Evolutionary conservation across 352 stramenopile species (phyloP), one percentile per base, ranked within the genome.

Genomic region (Phytopythium ostracodes): DNA sequence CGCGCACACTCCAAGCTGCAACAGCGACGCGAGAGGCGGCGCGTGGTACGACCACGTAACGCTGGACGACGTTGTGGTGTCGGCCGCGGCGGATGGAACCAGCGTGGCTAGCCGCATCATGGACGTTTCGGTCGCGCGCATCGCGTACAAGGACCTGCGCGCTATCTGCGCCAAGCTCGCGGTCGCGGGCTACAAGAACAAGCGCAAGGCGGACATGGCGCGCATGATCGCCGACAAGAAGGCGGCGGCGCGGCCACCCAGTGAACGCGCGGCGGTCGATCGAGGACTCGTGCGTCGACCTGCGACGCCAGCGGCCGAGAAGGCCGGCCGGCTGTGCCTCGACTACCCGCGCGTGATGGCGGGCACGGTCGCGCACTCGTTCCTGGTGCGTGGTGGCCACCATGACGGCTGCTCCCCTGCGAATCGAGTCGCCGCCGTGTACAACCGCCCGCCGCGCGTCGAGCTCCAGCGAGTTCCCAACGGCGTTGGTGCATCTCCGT

Each of bases 151-250:
- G 52, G 52, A 58, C 4, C 33, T 58, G 35, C 52, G 52, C 35
- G 52, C 18, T 14, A 44, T 58, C 52, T 58, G 52, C n/a, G 52
- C 31, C 52, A 44, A 11, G 35, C 52, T 58, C 10, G 52, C 31
- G 18, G 29, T 58, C 33, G 35, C n/a, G 10, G 29, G 52, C 17
- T 58, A 44, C 52, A 33, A 31, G 52, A 44, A n/a, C 52, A 31
- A 57, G 52, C 52, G 52, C 33, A 58, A 58, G 52, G 9, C 24
- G 20, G 35, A 46, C 18, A 43, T 58, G 52, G 52, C 20, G 52
- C 52, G 52, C 18, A 4, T 58, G 52, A 18, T 58, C 20, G 52
- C 35, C 20, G 52, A 36, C 33, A 58, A n/a, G 52, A 58, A 58
- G 35, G 14, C 22, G 2, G 47, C 27, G 24, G 25, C 24, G 14